A percentile compares a stretch with the other conserved stretches of the same genome.
These are phyloP conservation scores for Ganoderma boninense DNA, from an alignment of 1,284 basidiomycete genomes.

Conservation along the genomic window DNA sequence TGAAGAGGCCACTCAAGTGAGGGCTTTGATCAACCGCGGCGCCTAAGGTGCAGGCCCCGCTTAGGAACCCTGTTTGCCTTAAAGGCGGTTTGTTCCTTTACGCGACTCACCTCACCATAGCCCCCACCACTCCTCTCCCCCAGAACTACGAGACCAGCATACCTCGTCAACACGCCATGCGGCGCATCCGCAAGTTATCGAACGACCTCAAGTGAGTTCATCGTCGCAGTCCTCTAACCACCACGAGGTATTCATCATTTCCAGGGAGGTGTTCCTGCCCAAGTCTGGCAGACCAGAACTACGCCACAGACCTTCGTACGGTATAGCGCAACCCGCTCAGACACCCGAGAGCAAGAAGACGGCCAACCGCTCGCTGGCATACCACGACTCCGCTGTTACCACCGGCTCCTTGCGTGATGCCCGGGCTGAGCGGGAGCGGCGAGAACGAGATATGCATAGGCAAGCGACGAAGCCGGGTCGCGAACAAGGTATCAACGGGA, in stretches of 20 bases:
- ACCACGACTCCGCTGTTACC: neutral
- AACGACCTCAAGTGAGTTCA: constrained; percentile 6
- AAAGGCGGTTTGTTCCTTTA: neutral
- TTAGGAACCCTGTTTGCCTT: neutral
- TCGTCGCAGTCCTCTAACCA: neutral
- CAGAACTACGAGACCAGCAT: neutral
- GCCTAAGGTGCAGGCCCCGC: neutral
- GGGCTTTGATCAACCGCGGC: neutral
- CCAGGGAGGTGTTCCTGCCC: constrained; percentile 1
- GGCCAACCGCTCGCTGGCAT: neutral
- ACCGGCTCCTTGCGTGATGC: neutral
- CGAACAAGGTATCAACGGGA: neutral
- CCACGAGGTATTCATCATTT: neutral
- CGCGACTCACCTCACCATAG: neutral
- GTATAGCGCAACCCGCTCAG: neutral
- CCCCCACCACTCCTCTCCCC: constrained; percentile 3
- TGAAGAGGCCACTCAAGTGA: neutral
- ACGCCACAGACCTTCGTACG: neutral
- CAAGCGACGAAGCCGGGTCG: neutral
- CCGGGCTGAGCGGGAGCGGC: neutral
- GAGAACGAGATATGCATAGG: neutral
- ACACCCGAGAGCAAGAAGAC: neutral
- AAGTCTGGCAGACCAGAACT: neutral
- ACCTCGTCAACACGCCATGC: constrained; percentile 3
- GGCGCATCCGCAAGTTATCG: constrained; percentile 3